Base-by-base conservation (phyloP, 768 basidiomycete genomes). In the Boletus coccyginus region DNA sequence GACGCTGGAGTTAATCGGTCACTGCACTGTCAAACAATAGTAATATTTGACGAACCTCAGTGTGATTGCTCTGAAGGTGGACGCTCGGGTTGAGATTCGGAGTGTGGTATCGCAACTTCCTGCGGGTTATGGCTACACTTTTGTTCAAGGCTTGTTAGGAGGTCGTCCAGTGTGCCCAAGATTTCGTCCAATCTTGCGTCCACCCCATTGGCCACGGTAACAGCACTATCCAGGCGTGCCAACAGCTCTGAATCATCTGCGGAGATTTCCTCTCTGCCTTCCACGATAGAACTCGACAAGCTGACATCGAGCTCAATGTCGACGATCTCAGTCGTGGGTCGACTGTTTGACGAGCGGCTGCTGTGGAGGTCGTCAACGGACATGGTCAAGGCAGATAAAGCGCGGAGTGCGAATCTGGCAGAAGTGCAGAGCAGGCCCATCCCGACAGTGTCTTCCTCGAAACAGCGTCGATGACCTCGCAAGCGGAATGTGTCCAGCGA, bases 131-230 rank as follows among this genome's bases (percentile, higher is more conserved):
- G 33, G 44, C 24, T 31, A 35, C 55, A 55, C 21, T 55, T 49
- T 29, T 50, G 44, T 53, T 80, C 80, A 21, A 89, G 70, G 12
- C 67, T 68, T 7, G 70, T 69, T 16, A 90, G 65, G 9, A 90
- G 70, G 12, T 59, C 61, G 65, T 90, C 86, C 56, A 90, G 70
- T 49, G 81, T 81, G 43, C 66, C 77, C 51, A 92, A 70, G 35
- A 92, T 72, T 19, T 66, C 75, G 64, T 92, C 87, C 41, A 92
- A 71, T 59, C 79, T 81, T 54, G 67, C 66, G 64, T 91, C 90
- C 45, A 92, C 77, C 3, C 77, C 84, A 33, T 74, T 66, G 4
- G 88, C 89, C 59, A 90, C 65, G 33, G 76, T 77, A 59, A 85
- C 77, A 7, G 87, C 87, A 17, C 68, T 66, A 32, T 87, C 81